These are phyloP conservation scores for Grigorovia humatica DNA, from an alignment of 805 yeast species.

Conservation along the genomic window DNA sequence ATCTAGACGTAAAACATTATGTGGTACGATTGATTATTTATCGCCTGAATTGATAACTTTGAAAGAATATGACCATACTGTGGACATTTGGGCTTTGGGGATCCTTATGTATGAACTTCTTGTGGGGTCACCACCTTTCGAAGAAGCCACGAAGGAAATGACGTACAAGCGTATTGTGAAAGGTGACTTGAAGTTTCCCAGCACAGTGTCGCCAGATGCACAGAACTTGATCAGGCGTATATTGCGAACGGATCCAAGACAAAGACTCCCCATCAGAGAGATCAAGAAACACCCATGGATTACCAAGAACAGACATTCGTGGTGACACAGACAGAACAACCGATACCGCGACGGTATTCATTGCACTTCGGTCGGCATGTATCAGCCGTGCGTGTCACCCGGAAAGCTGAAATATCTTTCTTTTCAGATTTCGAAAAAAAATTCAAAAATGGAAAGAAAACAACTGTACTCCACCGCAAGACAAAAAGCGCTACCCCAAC, in stretches of 20 bases:
- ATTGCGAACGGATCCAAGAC: constrained; percentile 56
- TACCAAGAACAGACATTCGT: constrained; percentile 44
- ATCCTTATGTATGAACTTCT: constrained; percentile 75
- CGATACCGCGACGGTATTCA: not conserved
- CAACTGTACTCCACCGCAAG: not conserved
- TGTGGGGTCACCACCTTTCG: constrained; percentile 88
- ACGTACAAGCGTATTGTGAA: constrained; percentile 74
- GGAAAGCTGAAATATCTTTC: not conserved
- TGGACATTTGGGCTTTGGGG: constrained; percentile 92
- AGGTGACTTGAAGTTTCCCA: constrained; percentile 69
- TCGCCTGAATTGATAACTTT: constrained; percentile 94
- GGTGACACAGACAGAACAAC: constrained; percentile 32
- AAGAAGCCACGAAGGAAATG: constrained; percentile 62
- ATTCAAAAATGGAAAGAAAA: not conserved
- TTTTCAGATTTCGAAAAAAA: no score
- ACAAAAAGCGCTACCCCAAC: not conserved
- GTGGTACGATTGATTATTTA: constrained; percentile 89
- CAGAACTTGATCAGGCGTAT: constrained; percentile 58
- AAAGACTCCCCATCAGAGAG: constrained; percentile 50
- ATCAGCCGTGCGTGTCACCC: not conserved
- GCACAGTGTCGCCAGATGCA: constrained; percentile 61
- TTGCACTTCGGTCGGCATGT: not conserved
- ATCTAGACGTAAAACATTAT: constrained; percentile 63
- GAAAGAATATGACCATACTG: constrained; percentile 63
- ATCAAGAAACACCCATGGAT: constrained; percentile 83